Base-by-base conservation (phyloP, 768 basidiomycete genomes). In the Phanerodontia chrysosporium region DNA sequence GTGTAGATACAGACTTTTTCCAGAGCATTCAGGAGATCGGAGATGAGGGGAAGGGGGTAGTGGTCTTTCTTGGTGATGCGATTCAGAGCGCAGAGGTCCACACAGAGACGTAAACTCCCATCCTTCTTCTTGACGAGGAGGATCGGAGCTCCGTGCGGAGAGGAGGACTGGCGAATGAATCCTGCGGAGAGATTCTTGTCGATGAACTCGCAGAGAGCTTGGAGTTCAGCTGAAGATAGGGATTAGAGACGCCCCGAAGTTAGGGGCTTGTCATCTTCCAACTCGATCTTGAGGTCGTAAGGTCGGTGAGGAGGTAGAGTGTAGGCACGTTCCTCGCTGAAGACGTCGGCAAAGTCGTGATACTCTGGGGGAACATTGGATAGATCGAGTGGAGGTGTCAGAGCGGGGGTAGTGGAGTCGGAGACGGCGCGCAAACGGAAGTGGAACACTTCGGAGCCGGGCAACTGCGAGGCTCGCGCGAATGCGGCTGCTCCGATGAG, bases 231-330 rank as follows among this genome's bases (percentile, higher is more conserved):
- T 4, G 60, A 67, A 0, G 70, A 72, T 1, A 79, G 57, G 0
- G 66, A 66, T 49, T 78, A 80, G 5, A 78, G 63, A 3, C 70
- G 70, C n/a, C 66, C 69, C 8, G 66, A 62, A 0, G 67, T 64
- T 0, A 72, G 71, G 7, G 62, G 58, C 18, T 61, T 62, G 29
- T 65, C 72, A 1, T 68, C 64, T 18, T 69, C 68, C 2, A 76
- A 61, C 21, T 76, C 63, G 52, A 78, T 77, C 6, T 64, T 62
- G 24, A 71, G 66, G 54, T 79, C 76, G 66, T 73, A 77, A 0
- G 64, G 61, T 1, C 67, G 62, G 58, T 73, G 73, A 12, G 64
- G 66, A 4, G 75, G 73, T 1, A 78, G 72, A 35, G 32, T 35
- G 32, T 7, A 35, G 7, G 32, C 32, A 35, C 32, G 32, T 13